Evolutionary conservation across 805 yeast species (phyloP).

Genomic region (Sugiyamaella lignohabitans): DNA sequence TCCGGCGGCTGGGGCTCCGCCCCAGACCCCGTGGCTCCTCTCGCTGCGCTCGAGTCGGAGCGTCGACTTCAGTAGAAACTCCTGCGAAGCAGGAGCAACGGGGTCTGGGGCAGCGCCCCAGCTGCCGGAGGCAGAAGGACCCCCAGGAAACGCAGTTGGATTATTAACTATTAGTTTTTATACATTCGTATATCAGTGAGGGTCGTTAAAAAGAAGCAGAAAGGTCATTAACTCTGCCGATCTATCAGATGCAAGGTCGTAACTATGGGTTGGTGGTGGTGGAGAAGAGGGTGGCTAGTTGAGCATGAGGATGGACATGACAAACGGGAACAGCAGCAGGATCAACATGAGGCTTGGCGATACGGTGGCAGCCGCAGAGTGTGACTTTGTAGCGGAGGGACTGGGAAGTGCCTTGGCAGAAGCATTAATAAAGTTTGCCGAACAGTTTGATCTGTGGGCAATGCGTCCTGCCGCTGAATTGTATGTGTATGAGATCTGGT

Average conservation of each 20-base stretch:
- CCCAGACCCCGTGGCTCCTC: too few species aligned
- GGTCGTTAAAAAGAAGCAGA: background rate
- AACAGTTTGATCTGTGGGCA: slow-evolving; percentile 19
- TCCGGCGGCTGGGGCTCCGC: too few species aligned
- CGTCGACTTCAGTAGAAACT: too few species aligned
- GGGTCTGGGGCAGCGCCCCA: too few species aligned
- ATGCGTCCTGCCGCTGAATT: slow-evolving; percentile 21
- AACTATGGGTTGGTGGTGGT: background rate
- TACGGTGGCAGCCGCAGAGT: background rate
- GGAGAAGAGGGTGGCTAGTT: background rate
- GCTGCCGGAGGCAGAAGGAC: too few species aligned
- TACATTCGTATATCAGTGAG: too few species aligned
- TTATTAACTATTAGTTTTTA: background rate
- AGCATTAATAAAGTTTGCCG: slow-evolving; percentile 11
- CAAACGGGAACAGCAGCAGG: background rate
- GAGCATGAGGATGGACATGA: background rate
- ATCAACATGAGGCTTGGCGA: background rate
- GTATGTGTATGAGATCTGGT: slow-evolving; percentile 26
- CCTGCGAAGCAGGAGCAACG: too few species aligned
- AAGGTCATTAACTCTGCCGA: background rate
- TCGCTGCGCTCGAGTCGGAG: too few species aligned
- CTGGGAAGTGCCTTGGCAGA: slow-evolving; percentile 9
- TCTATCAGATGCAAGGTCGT: background rate
- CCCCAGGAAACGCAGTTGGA: background rate
- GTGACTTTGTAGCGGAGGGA: background rate